Base-by-base conservation (phyloP, 2,329 filamentous ascomycete species). In the Hypoxylon sp. region DNA sequence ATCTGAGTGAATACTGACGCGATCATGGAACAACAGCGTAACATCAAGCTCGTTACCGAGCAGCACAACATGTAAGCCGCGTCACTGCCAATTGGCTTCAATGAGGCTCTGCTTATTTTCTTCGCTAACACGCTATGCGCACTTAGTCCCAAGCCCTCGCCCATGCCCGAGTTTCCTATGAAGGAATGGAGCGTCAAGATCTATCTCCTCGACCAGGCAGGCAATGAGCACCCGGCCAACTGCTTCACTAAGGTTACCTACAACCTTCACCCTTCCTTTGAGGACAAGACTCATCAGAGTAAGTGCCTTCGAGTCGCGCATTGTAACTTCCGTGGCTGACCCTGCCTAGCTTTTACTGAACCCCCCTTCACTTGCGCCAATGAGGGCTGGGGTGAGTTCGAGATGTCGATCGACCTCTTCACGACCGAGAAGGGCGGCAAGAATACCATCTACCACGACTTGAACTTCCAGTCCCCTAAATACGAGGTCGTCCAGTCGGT, bases 321-420 rank as follows among this genome's bases (percentile, higher is more conserved):
- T 24, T 59, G 13, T 21, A 50, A 17, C 11, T 52, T 48, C 31
- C 15, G 29, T 15, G 19, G 19, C 68, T 76, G 50, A 79, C 65
- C 13, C 29, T 27, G 6, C 39, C 21, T 73, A 96, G 93, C 89
- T 24, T 92, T 97, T 83, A 91, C 90, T 77, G 91, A 92, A 72
- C 89, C 94, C 0, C 96, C 96, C 0, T 99, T 98, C 83, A 87
- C 87, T 72, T 97, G 97, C 81, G 86, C 89, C 71, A 97, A 99
- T 81, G 93, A 98, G 82, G 96, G 96, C 74, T 99, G 96, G 96
- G 96, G 96, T 77, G 96, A 98, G 83, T 99, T 99, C 79, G 96
- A 98, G 79, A 95, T 99, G 90, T 86, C 85, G 52, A 96, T 98
- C 76, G 89, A 92, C 69, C 87, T 97, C 74, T 92, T 90, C 77